These are phyloP conservation scores for Wickerhamomyces mucosus DNA, from an alignment of 805 yeast species.

Conservation along the genomic window DNA sequence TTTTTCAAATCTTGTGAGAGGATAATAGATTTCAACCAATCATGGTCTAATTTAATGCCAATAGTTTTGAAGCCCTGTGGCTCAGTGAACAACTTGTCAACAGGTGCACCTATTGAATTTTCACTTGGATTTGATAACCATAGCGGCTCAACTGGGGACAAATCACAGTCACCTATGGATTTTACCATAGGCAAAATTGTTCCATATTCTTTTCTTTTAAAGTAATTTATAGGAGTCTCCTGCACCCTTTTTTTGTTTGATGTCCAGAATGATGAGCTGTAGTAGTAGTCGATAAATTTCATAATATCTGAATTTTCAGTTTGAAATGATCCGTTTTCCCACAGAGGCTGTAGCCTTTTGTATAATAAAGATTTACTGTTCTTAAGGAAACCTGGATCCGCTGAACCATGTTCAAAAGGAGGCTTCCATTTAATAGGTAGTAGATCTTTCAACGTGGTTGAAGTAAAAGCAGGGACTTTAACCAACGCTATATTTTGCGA, in stretches of 20 bases:
- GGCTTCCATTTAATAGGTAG: no score
- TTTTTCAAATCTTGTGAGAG: neutral
- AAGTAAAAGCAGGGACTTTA: neutral
- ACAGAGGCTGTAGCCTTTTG: neutral
- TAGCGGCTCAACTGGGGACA: constrained; percentile 2
- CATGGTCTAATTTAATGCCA: constrained; percentile 1
- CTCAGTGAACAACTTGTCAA: neutral
- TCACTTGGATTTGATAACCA: neutral
- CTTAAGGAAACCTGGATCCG: neutral
- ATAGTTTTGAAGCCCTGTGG: constrained; percentile 2
- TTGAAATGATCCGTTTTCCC: neutral
- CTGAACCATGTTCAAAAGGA: neutral
- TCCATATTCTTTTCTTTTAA: neutral
- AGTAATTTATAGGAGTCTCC: neutral
- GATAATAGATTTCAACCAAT: constrained; percentile 2
- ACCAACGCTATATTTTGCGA: neutral
- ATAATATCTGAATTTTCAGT: neutral
- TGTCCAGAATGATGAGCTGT: neutral
- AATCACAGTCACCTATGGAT: constrained; percentile 1
- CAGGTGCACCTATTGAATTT: neutral
- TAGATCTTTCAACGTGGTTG: neutral
- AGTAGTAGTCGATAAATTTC: neutral
- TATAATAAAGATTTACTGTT: neutral
- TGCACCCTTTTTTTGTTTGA: neutral
- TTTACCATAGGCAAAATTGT: constrained; percentile 2